phyloP scores from a whole-genome alignment of 108 stramenopile genomes.

The Stephanodiscus minutulus region DNA sequence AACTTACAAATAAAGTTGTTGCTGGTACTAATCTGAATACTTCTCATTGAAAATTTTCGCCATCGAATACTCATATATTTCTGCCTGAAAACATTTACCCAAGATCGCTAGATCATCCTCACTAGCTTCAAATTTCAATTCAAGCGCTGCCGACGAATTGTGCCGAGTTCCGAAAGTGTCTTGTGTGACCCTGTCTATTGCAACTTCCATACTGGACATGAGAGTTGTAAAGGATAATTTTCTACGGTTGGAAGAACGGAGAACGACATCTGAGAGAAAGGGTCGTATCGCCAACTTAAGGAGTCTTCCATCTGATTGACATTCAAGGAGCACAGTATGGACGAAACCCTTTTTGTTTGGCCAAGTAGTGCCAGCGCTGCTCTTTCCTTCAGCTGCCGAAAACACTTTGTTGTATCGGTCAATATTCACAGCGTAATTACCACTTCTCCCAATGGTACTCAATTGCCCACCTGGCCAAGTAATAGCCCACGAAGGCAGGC shows the following conservation, averaged over 20 bases:
- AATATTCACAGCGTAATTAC: constrained; percentile 45
- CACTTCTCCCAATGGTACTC: constrained; percentile 54
- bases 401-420: constrained; percentile 54
- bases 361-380: neutral
- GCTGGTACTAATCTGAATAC: too few relatives aligned
- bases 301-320: constrained; percentile 13
- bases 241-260: constrained; percentile 15
- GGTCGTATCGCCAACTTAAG: constrained; percentile 13
- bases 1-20: too few relatives aligned
- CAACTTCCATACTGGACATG: constrained; percentile 7
- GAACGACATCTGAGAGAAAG: constrained; percentile 21
- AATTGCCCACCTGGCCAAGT: constrained; percentile 75
- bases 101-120: constrained; percentile 4
- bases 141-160: constrained; percentile 23
- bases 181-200: constrained; percentile 7
- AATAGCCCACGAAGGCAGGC: constrained; percentile 61
- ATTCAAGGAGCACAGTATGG: constrained; percentile 31
- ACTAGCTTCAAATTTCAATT: constrained; percentile 8
- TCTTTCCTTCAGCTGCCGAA: constrained; percentile 1
- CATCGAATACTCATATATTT: constrained; percentile 10
- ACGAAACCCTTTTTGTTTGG: constrained; percentile 23
- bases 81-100: constrained; percentile 12
- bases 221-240: constrained; percentile 1
- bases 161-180: neutral
- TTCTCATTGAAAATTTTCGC: too few relatives aligned